Evolutionary conservation across 768 basidiomycete genomes (phyloP), one percentile per base, ranked within the genome.

Genomic region (Hypsizygus marmoreus): DNA sequence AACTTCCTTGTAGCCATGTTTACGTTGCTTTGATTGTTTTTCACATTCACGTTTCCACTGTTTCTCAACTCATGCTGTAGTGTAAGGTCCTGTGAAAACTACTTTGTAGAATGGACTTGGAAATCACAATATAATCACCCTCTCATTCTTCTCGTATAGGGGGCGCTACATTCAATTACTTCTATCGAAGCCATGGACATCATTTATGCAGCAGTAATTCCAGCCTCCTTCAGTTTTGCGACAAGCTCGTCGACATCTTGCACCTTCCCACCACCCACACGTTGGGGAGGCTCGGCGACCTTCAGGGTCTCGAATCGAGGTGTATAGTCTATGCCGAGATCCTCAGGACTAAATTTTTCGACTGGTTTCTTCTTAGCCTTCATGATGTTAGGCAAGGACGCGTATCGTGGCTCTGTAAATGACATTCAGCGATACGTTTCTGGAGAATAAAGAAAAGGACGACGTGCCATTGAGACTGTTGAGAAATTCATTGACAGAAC

Each of bases 361-460:
- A 97, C 68, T 11, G 88, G 86, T 73, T 99, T 99, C 79, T 97
- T 99, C 79, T 97, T 98, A n/a, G 97, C 97, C 68, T 95, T 95
- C 91, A 95, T 95, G 67, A 95, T 95, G 57, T 92, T 94, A 3
- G 93, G 92, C 49, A 99, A 66, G n/a, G 95, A 93, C 0, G 97
- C 97, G 60, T 97, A 99, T 55, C 95, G 87, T 0, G 95, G 95
- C 66, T 95, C 95, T 93, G 60, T 13, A 37, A 43, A 43, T n/a
- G n/a, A 32, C 36, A 30, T 40, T 47, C 8, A 51, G 31, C 39
- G 45, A 38, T 11, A 16, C 14, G 24, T 12, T 28, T 19, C 16
- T 41, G n/a, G 14, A 46, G 10, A 17, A 7, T n/a, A n/a, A 12
- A 8, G 17, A 17, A 36, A 8, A 5, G 34, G 28, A 13, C 20